Evolutionary conservation across 148 eudicot genomes (phyloP), one percentile per base, ranked within the genome.

Genomic region (Vaccinium darrowii): DNA sequence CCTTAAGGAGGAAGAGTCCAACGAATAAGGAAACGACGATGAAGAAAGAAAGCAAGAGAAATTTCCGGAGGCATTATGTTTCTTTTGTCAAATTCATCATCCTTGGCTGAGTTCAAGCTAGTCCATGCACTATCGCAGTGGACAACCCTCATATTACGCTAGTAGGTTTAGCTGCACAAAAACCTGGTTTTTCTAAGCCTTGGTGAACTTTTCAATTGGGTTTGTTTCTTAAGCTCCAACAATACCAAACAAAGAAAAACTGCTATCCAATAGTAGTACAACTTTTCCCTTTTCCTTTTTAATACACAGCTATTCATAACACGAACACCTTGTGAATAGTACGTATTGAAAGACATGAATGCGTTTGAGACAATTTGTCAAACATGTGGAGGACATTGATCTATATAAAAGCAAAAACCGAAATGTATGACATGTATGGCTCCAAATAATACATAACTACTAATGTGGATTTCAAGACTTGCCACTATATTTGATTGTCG

Each of bases 41-140:
- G 88, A 65, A 16, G 81, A 79, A 62, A 87, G 62, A n/a, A 14
- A 81, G 60, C 53, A 50, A 27, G 60, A 69, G 50, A 58, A 57
- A 74, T n/a, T 65, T 54, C 71, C 52, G 10, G 30, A 60, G 69
- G 82, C 47, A 43, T 4, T 43, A 43, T 43, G 47, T 62, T 62
- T 62, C 67, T 62, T 62, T 21, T 5, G 8, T 62, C 25, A 62
- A 9, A 62, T 62, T 62, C 25, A 62, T 62, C 67, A 21, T 0
- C n/a, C 10, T 10, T 6, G 25, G 25, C n/a, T 9, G n/a, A 18
- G 9, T 21, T 1, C 4, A 63, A 12, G 71, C 71, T 63, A n/a
- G 71, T 63, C 71, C 71, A n/a, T 63, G 23, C 30, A 12, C 12
- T n/a, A 63, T 63, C 25, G 27, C 27, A 19, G 23, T n/a, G 71